phyloP scores from a whole-genome alignment of 2,329 filamentous ascomycete species.

The Sphaerostilbella broomeana region DNA sequence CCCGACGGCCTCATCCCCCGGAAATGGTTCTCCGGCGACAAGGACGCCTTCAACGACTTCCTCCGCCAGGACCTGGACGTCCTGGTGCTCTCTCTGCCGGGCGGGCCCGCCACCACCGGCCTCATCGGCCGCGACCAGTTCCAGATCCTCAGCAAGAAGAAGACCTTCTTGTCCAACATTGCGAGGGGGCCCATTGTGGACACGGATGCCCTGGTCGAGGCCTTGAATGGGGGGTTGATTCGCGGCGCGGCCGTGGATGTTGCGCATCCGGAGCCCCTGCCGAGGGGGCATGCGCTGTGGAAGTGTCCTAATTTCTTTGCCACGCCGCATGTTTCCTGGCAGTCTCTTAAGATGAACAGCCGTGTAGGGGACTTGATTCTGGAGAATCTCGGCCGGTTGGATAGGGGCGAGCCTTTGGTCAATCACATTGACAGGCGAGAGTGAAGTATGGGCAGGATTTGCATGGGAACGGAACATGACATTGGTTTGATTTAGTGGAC shows the following conservation, averaged over 20 bases:
- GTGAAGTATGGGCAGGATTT: too few relatives aligned
- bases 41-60: constrained; percentile 33
- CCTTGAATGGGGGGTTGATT: constrained; percentile 37
- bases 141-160: constrained; percentile 29
- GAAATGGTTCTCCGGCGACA: constrained; percentile 36
- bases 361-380: constrained; percentile 17
- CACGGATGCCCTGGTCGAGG: constrained; percentile 47
- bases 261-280: constrained; percentile 65
- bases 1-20: constrained; percentile 34
- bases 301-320: constrained; percentile 57
- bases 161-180: constrained; percentile 60
- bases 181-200: constrained; percentile 45
- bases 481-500: too few relatives aligned
- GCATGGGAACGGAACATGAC: too few relatives aligned
- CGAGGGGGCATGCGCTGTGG: constrained; percentile 58
- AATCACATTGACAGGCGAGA: constrained; percentile 22
- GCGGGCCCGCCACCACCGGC: constrained; percentile 30
- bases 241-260: constrained; percentile 63
- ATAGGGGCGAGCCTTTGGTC: constrained; percentile 13
- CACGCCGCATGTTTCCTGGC: constrained; percentile 33
- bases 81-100: constrained; percentile 36
- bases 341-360: constrained; percentile 23
- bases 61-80: constrained; percentile 37
- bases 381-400: constrained; percentile 6
- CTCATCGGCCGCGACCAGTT: constrained; percentile 41